Evolutionary conservation across 2,329 filamentous ascomycete genomes (phyloP).

Genomic region (Chrysosporium keratinophilum): DNA sequence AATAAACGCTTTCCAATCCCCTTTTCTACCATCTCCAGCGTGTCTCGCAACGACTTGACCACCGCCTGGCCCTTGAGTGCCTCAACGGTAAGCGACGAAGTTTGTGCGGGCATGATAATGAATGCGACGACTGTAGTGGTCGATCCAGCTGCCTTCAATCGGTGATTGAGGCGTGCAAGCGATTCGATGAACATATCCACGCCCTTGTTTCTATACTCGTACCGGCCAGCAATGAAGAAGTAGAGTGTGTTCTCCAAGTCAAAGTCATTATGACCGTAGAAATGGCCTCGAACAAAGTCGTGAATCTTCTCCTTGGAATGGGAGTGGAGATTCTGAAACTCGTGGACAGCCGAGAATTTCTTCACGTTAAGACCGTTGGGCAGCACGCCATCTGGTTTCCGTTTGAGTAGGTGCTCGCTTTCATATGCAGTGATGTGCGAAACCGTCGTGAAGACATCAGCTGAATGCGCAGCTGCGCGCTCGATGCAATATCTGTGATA

Average conservation of each 20-base stretch:
- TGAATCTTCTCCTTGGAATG: constrained; percentile 96
- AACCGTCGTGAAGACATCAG: constrained; percentile 96
- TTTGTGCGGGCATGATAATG: constrained; percentile 97
- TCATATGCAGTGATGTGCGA: constrained; percentile 98
- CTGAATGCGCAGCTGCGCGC: constrained; percentile 78
- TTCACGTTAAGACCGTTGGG: constrained; percentile 97
- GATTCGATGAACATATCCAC: constrained; percentile 99
- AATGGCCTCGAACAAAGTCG: constrained; percentile 94
- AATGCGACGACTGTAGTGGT: constrained; percentile 95
- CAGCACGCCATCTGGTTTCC: constrained; percentile 91
- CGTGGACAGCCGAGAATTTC: constrained; percentile 96
- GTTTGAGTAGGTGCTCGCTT: constrained; percentile 92
- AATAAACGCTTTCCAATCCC: constrained; percentile 90
- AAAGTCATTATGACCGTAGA: constrained; percentile 97
- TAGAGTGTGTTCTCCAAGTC: constrained; percentile 94
- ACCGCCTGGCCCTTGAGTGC: constrained; percentile 94
- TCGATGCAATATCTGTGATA: constrained; percentile 99
- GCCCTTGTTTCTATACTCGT: constrained; percentile 97
- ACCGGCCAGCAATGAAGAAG: constrained; percentile 92
- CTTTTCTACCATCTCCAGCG: constrained; percentile 81
- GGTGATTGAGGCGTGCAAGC: constrained; percentile 84
- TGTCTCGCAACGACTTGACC: constrained; percentile 90
- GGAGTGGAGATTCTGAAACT: constrained; percentile 97
- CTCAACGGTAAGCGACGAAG: constrained; percentile 86
- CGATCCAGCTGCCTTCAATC: constrained; percentile 71